Conservation (phyloP, 306 rosid genomes). For the Rosa multiflora region DNA sequence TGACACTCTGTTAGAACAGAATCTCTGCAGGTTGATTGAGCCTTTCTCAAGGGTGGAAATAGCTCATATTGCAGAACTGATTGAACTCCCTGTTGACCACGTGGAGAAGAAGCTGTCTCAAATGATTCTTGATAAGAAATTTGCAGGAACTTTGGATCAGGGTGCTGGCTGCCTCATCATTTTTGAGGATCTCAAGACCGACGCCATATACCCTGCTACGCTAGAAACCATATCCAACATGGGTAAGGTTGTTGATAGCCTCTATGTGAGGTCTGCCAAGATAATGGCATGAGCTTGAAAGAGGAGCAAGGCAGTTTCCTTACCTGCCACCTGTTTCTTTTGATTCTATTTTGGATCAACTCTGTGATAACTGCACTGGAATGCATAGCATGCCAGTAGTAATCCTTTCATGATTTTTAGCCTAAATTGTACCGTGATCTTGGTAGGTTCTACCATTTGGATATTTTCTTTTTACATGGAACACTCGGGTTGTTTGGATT, state of each 20-base stretch:
- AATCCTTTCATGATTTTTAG: constrained; percentile 2
- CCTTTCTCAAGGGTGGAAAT: constrained; percentile 97
- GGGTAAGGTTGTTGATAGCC: constrained; percentile 94
- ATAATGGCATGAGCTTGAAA: constrained; percentile 63
- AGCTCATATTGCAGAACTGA: constrained; percentile 79
- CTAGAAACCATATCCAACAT: constrained; percentile 80
- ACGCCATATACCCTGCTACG: constrained; percentile 56
- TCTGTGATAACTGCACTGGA: neutral
- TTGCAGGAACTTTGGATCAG: constrained; percentile 89
- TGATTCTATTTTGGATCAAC: neutral
- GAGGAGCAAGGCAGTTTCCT: constrained; percentile 2
- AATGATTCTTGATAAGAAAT: constrained; percentile 51
- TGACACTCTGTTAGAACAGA: constrained; percentile 88
- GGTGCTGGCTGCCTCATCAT: constrained; percentile 72
- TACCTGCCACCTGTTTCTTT: neutral
- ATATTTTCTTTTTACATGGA: constrained; percentile 11
- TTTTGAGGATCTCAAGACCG: constrained; percentile 45
- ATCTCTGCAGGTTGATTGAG: constrained; percentile 89
- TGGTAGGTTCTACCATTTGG: constrained; percentile 10
- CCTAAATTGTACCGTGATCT: constrained; percentile 2
- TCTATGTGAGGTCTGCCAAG: constrained; percentile 91
- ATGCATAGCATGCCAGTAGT: constrained; percentile 10
- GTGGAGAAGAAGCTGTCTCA: constrained; percentile 53
- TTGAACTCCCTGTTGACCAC: constrained; percentile 65
- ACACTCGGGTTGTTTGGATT: neutral